Conservation (phyloP, 75 land plant genomes). For the Sequoiadendron giganteum region DNA sequence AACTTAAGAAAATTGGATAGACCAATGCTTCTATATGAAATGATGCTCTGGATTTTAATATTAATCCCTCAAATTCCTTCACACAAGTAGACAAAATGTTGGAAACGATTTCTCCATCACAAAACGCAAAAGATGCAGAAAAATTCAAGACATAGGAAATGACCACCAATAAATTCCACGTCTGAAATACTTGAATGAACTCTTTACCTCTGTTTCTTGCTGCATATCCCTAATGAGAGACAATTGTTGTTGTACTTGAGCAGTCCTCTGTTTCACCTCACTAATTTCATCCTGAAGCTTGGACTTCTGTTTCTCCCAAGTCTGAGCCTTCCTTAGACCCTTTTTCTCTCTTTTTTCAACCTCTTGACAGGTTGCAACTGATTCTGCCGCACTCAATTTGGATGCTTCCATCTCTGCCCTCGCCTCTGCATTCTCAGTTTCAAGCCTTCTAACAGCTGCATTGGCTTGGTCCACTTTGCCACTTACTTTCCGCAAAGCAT, state of each 20-base stretch:
- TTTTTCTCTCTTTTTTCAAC: constrained; percentile 80
- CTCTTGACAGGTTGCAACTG: constrained; percentile 60
- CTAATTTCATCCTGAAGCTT: constrained; percentile 72
- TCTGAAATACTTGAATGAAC: background rate
- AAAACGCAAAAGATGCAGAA: background rate
- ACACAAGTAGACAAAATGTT: background rate
- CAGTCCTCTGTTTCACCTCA: constrained; percentile 46
- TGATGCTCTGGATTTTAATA: background rate
- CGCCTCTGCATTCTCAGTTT: constrained; percentile 88
- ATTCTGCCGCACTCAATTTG: constrained; percentile 86
- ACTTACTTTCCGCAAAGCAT: constrained; percentile 73
- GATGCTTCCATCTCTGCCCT: constrained; percentile 92
- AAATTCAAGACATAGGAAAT: background rate
- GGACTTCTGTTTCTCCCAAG: constrained; percentile 83
- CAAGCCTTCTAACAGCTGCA: constrained; percentile 58
- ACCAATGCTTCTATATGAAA: background rate
- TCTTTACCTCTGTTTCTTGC: constrained; percentile 63
- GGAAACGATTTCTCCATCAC: background rate
- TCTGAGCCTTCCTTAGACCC: constrained; percentile 53
- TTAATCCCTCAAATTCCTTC: background rate
- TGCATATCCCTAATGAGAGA: constrained; percentile 33
- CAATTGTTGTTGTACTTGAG: constrained; percentile 44
- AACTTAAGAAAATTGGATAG: background rate
- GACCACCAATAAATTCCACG: background rate
- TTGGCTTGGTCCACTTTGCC: constrained; percentile 79